Percentiles rank a stretch among this genome's conserved stretches.
Conservation (phyloP, 106 monocot genomes). For the Acorus calamus region DNA sequence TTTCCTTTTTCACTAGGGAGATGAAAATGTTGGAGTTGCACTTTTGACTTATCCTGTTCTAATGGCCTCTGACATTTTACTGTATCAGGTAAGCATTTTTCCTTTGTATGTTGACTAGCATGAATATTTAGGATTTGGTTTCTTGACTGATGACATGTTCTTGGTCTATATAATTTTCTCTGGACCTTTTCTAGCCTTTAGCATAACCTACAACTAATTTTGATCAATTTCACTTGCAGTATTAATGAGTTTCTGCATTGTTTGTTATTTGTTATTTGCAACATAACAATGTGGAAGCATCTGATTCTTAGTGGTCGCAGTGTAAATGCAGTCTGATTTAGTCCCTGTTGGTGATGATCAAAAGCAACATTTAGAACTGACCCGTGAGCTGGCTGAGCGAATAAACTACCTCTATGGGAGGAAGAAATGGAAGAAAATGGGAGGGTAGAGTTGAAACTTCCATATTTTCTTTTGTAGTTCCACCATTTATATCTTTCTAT, state of each 20-base stretch:
- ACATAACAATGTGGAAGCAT: no score
- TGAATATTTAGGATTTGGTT: background rate
- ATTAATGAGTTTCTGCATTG: no score
- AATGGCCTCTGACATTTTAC: constrained; percentile 96
- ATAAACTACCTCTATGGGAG: constrained; percentile 80
- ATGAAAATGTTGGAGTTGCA: constrained; percentile 92
- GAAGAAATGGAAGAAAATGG: constrained; percentile 95
- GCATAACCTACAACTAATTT: no score
- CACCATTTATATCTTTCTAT: background rate
- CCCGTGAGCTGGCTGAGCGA: constrained; percentile 85
- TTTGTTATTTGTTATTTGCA: no score
- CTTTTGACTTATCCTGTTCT: constrained; percentile 98
- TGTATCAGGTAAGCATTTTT: constrained; percentile 65
- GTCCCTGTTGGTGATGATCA: constrained; percentile 98
- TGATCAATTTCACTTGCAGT: no score
- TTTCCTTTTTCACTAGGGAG: constrained; percentile 40
- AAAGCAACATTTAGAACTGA: constrained; percentile 87
- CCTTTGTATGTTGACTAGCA: background rate
- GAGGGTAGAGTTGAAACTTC: constrained; percentile 54
- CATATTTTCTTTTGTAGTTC: constrained; percentile 11
- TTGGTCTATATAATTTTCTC: no score
- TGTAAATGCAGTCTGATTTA: constrained; percentile 80
- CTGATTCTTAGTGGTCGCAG: no score
- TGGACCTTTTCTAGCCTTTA: no score
- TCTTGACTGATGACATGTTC: background rate